Evolutionary conservation across 805 yeast species (phyloP).

Genomic region (Grigorovia jiainica): DNA sequence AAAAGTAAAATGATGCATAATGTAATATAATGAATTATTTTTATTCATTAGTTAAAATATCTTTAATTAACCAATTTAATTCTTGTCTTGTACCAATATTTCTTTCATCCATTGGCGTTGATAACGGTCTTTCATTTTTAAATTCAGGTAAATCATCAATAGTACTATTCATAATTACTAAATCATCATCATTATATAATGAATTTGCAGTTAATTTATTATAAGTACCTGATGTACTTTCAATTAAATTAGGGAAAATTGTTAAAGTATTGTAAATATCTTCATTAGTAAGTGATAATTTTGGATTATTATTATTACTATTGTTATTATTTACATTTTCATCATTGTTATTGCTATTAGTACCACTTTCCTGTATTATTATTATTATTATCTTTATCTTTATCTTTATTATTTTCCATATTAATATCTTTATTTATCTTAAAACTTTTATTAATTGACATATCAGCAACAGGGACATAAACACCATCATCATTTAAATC

Average conservation of each 20-base stretch:
- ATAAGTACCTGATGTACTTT: constrained; percentile 47
- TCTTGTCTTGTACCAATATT: constrained; percentile 58
- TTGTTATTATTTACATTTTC: neutral
- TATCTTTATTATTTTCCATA: constrained; percentile 8
- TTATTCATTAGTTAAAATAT: constrained; percentile 38
- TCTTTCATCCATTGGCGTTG: constrained; percentile 26
- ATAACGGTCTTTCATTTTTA: constrained; percentile 24
- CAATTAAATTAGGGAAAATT: constrained; percentile 57
- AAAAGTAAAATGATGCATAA: neutral
- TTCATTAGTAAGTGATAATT: constrained; percentile 43
- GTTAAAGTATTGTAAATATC: constrained; percentile 58
- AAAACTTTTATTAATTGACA: neutral
- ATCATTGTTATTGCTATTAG: constrained; percentile 8
- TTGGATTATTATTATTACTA: constrained; percentile 2
- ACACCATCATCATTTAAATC: constrained; percentile 27
- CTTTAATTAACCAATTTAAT: constrained; percentile 61
- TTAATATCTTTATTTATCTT: neutral
- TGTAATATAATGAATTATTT: neutral
- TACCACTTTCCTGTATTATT: too few relatives aligned
- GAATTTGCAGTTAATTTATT: constrained; percentile 40
- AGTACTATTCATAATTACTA: constrained; percentile 23
- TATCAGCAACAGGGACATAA: constrained; percentile 19
- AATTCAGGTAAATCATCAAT: constrained; percentile 29
- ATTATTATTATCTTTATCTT: constrained; percentile 1
- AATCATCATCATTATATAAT: constrained; percentile 48